Conservation (phyloP, 139 green algal species). For the Limnomonas spitsbergensis region DNA sequence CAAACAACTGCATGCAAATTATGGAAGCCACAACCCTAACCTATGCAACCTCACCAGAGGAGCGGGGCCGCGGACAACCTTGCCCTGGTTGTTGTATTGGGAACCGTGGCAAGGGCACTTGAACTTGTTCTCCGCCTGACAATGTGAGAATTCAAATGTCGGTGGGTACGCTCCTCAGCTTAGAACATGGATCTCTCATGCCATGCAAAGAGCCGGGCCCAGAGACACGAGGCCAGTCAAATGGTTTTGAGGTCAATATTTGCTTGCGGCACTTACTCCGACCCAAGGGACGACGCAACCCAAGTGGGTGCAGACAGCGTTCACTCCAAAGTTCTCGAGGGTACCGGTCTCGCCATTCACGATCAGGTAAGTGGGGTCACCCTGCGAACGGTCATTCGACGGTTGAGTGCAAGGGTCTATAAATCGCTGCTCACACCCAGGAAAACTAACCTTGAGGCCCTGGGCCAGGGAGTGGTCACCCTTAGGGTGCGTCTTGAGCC, state of each 20-base stretch:
- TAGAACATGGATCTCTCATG: too few relatives aligned
- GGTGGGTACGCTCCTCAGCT: too few relatives aligned
- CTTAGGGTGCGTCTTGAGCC: conserved; percentile 82
- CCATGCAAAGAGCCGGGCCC: too few relatives aligned
- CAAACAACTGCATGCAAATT: too few relatives aligned
- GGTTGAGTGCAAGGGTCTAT: too few relatives aligned
- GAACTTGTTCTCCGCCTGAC: conserved; percentile 98
- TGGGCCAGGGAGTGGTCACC: conserved; percentile 85
- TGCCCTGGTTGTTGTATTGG: conserved; percentile 96
- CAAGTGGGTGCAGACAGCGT: conserved; percentile 99
- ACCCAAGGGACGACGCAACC: conserved; percentile 99
- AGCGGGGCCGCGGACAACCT: conserved; percentile 91
- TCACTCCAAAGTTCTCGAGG: conserved; percentile 93
- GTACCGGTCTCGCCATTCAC: conserved; percentile 72
- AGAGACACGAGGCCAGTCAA: too few relatives aligned
- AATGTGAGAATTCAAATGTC: too few relatives aligned
- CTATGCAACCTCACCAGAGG: conserved; percentile 80
- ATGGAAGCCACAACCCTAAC: too few relatives aligned
- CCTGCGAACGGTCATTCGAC: too few relatives aligned
- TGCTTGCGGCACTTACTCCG: conserved; percentile 59
- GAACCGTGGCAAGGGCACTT: conserved; percentile 99
- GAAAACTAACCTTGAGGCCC: conserved; percentile 89
- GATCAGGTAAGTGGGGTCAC: conserved; percentile 97
- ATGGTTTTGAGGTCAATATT: too few relatives aligned
- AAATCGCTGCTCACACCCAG: too few relatives aligned